Evolutionary conservation across 116 monocot species (phyloP), one percentile per base, ranked within the genome.

Genomic region (Posidonia oceanica): DNA sequence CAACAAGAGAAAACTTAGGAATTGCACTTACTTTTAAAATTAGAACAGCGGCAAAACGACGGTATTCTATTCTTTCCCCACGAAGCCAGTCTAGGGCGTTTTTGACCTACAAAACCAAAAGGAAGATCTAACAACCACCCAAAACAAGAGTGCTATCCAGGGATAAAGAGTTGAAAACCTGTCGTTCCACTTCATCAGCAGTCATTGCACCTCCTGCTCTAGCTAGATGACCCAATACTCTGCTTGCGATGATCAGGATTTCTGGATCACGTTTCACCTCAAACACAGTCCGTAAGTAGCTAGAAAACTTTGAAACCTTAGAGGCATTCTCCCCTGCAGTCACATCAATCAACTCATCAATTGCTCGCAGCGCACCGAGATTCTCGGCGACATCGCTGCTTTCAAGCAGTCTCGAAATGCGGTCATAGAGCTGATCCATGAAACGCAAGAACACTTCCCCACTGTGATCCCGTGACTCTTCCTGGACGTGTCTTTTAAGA

Each of bases 371-470:
- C 62, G 92, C 97, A 18, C 83, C 81, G 21, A 98, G 67, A 78
- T 98, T 98, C 4, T 98, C 93, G 42, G 87, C 68, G 60, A 85
- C 79, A 37, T 92, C 90, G 59, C 62, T 87, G 76, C 87, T 89
- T 52, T 92, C 90, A 68, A 98, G 63, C 58, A 98, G 82, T 63
- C 29, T 54, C 38, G 80, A 77, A 22, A 98, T 87, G 10, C 87
- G 87, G 15, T 98, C 97, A 75, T 92, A 93, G 12, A 98, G 67
- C 76, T 98, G 97, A 69, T 98, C 97, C 97, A 98, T 98, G 62
- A 89, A 97, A 38, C 87, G 87, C 10, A 80, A 82, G 59, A 92
- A 89, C 21, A 90, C 87, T 75, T 90, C 90, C 8, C 85, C 85
- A 41, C 76, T 81, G 60, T 87, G 83, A 76, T 94, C 90, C 42